Evolutionary conservation across 495 filamentous ascomycete genomes (phyloP).

Genomic region (Hypoxylon fuscum): DNA sequence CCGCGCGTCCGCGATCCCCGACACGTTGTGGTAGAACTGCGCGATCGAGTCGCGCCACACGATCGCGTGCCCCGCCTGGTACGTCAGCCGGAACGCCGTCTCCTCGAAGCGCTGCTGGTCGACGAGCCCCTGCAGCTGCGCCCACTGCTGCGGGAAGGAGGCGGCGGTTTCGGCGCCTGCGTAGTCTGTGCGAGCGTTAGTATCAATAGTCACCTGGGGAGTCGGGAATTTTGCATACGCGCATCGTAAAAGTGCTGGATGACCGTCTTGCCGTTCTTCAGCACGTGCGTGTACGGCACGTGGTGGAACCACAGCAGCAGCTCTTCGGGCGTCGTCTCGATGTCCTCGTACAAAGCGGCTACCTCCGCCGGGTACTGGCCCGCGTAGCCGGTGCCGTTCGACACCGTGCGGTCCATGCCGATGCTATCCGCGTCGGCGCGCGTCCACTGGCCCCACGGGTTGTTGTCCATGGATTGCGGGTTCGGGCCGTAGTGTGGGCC

Average conservation of each 20-base stretch:
- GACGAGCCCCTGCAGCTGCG: slow-evolving; percentile 62
- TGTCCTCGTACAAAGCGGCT: slow-evolving; percentile 63
- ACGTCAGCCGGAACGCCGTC: slow-evolving; percentile 63
- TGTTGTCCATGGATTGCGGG: slow-evolving; percentile 71
- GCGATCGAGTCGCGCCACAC: slow-evolving; percentile 74
- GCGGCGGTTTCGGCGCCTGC: slow-evolving; percentile 67
- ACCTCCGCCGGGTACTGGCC: slow-evolving; percentile 73
- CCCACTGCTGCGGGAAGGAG: slow-evolving; percentile 64
- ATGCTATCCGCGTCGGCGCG: slow-evolving; percentile 66
- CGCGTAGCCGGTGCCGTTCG: slow-evolving; percentile 70
- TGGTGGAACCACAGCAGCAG: slow-evolving; percentile 81
- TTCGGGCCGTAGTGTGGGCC: slow-evolving; percentile 74
- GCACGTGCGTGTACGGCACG: slow-evolving; percentile 70
- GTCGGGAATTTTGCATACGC: slow-evolving; percentile 28
- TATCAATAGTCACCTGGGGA: not conserved
- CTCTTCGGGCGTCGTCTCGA: slow-evolving; percentile 73
- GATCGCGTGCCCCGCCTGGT: slow-evolving; percentile 74
- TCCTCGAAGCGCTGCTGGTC: slow-evolving; percentile 70
- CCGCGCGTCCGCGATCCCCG: slow-evolving; percentile 63
- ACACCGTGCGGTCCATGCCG: slow-evolving; percentile 77
- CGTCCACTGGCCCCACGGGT: slow-evolving; percentile 79
- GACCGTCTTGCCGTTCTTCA: slow-evolving; percentile 72
- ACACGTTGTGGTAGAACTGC: slow-evolving; percentile 68
- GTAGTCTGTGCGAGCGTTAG: slow-evolving; percentile 57
- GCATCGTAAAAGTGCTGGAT: slow-evolving; percentile 82